Percentiles rank a stretch among this genome's conserved stretches.
Evolutionary conservation across 257 asterid species (phyloP).

Genomic region (Osmanthus fragrans): DNA sequence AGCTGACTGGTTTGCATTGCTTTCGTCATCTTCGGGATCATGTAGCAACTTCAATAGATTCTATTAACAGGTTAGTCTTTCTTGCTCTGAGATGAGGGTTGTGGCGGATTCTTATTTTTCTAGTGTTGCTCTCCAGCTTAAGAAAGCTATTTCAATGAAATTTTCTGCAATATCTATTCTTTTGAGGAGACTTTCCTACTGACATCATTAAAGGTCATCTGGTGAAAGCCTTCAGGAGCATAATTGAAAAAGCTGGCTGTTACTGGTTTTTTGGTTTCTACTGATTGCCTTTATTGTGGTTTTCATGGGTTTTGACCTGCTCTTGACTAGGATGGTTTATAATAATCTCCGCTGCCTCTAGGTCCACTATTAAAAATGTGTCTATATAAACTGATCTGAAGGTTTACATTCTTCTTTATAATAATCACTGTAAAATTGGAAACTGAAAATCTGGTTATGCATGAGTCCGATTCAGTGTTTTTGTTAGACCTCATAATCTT

Average conservation of each 20-base stretch:
- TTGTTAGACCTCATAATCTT: neutral
- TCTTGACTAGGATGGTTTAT: neutral
- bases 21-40: slow-evolving; percentile 90
- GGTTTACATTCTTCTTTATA: slow-evolving; percentile 14
- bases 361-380: neutral
- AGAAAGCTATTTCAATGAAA: slow-evolving; percentile 18
- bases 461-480: neutral
- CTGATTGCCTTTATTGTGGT: neutral
- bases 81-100: slow-evolving; percentile 26
- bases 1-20: slow-evolving; percentile 92
- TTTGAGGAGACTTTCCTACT: neutral
- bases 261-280: neutral
- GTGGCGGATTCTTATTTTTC: slow-evolving; percentile 20
- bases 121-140: slow-evolving; percentile 20
- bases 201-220: slow-evolving; percentile 12
- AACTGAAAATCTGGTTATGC: neutral
- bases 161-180: neutral
- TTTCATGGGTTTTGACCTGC: slow-evolving; percentile 2
- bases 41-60: slow-evolving; percentile 73
- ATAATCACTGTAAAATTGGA: slow-evolving; percentile 2
- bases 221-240: neutral
- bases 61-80: slow-evolving; percentile 83
- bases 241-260: neutral
- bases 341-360: neutral
- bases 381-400: slow-evolving; percentile 6